Evolutionary conservation across 2,329 filamentous ascomycete genomes (phyloP), one percentile per base, ranked within the genome.

Genomic region (Emmonsiellopsis sp.): DNA sequence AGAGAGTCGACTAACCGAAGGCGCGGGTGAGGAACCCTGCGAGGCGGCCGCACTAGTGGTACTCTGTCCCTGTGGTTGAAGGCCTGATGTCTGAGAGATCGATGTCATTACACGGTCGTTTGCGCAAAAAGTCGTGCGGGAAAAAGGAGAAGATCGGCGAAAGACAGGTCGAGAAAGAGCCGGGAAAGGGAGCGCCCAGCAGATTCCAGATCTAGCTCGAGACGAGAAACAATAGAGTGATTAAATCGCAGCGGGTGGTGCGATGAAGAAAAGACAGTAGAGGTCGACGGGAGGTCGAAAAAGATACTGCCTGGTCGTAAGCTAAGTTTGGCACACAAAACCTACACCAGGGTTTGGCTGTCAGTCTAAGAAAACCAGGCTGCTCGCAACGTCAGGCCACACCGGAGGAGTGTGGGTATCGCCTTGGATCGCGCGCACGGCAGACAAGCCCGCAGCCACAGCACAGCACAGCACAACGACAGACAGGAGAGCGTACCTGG

Each of bases 101-200:
- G 79, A 82, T 73, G 75, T 83, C 81, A 84, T 83, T 78, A 80
- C 77, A 77, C 66, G 70, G 68, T 65, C 67, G 58, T 63, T 59
- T 57, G 60, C 58, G 58, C 61, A 62, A 58, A 62, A 58, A 59
- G 60, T 61, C 53, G 56, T 60, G 62, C 49, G 58, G 57, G 62
- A 36, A 42, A 47, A 45, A 17, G 10, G 53, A 56, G 33, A 51
- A 52, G 31, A 47, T 42, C 27, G 33, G 50, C 42, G 42, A 53
- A 51, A 48, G 43, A 45, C 31, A 17, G 44, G 42, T 46, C 31
- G 37, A 51, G 37, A 51, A 51, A 46, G 36, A 32, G 51, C 36
- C 46, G 40, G 45, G 45, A 46, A 53, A 6, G 17, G 33, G 14
- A 31, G 37, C 49, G 52, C 50, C 49, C 49, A 55, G 45, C 49